Evolutionary conservation across 108 stramenopile species (phyloP).

Genomic region (Aureococcus anophagefferens): DNA sequence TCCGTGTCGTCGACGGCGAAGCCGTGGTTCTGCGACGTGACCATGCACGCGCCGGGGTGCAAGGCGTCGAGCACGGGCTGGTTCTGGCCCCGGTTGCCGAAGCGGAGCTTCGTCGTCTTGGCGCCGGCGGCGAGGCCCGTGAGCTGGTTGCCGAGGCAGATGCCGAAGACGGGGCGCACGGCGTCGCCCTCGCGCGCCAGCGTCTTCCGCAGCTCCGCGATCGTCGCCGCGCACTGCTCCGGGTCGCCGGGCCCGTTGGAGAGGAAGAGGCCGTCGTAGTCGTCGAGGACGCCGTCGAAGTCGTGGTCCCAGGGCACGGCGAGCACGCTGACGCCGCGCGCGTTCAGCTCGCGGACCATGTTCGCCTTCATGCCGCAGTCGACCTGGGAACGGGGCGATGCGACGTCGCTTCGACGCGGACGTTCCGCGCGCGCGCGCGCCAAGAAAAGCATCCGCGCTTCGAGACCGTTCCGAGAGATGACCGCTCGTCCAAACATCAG

Average conservation of each 20-base stretch:
- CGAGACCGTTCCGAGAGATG: too few species aligned
- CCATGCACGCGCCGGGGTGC: conserved; percentile 81
- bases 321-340: conserved; percentile 77
- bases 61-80: conserved; percentile 89
- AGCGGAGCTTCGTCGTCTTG: conserved; percentile 77
- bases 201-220: conserved; percentile 35
- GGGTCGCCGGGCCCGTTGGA: conserved; percentile 97
- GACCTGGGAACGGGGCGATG: too few species aligned
- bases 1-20: conserved; percentile 75
- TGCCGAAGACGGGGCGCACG: conserved; percentile 93
- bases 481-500: too few species aligned
- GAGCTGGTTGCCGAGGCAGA: conserved; percentile 96
- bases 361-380: conserved; percentile 98
- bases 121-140: conserved; percentile 87
- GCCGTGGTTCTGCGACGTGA: conserved; percentile 98
- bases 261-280: conserved; percentile 86
- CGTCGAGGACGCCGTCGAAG: conserved; percentile 61
- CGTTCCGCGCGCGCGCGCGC: too few species aligned
- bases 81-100: conserved; percentile 96
- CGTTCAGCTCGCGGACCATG: conserved; percentile 84
- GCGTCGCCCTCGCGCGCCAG: conserved; percentile 60
- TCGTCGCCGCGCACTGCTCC: conserved; percentile 69
- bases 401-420: too few species aligned
- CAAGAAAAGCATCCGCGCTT: too few species aligned
- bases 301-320: conserved; percentile 89